Evolutionary conservation across 768 basidiomycete genomes (phyloP), one percentile per base, ranked within the genome.

Genomic region (Amanita thiersii): DNA sequence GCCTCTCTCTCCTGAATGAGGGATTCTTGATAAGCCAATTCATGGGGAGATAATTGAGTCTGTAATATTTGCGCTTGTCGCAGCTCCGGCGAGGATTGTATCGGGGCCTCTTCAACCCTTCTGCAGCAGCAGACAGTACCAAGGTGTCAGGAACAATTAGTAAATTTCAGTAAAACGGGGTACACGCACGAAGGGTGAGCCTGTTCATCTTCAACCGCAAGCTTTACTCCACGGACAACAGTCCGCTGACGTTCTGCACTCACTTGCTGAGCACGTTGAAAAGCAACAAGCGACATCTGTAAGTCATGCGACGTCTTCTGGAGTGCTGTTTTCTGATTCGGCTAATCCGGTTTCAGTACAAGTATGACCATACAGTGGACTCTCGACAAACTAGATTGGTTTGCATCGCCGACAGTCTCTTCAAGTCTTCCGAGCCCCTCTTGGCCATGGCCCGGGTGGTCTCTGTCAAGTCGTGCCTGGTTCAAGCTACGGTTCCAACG

Each of bases 291-390:
- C 6, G 93, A 92, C 34, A 88, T 63, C 49, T 94, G 84, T 44
- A 96, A 78, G 55, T 99, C 94, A 55, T 90, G 84, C 4, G 92
- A 89, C 6, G 92, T 86, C 70, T 96, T 98, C 61, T 86, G 81
- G 46, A 97, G 69, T 12, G 81, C 73, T 0, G 82, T 83, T 70
- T 90, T 90, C 52, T 82, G 79, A 47, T 79, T 75, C 1, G 86
- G 78, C 88, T 90, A 34, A 28, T 19, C n/a, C 19, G n/a, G 11
- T 20, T 28, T 18, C 26, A 44, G 33, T 35, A 23, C 37, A 34
- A 30, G 18, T 8, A 19, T 11, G 15, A 33, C 15, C 28, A 19
- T 21, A 15, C 37, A 17, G 11, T 12, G 33, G 33, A 19, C 18
- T 23, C 14, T 15, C n/a, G 20, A 59, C 76, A 48, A 51, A 87